Percentiles rank a stretch among this genome's conserved stretches.
Conservation (phyloP, 331 rosid species). For the Rhamnella rubrinervis region DNA sequence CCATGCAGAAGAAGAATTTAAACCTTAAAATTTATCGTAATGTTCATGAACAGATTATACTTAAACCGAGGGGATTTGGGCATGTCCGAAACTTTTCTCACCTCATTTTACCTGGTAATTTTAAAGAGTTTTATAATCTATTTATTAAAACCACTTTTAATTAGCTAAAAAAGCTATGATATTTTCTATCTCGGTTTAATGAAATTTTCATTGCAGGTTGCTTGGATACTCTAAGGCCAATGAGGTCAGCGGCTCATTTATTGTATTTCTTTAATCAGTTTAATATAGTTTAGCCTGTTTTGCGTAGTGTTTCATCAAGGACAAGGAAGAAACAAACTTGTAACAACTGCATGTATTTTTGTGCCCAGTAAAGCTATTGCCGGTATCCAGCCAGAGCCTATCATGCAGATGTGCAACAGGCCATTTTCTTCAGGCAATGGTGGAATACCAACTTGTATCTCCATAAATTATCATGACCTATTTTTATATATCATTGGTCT, state of each 20-base stretch:
- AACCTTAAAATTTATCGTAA: not conserved
- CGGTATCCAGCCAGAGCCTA: slow-evolving; percentile 25
- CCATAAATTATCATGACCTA: slow-evolving; percentile 12
- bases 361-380: slow-evolving; percentile 39
- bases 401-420: slow-evolving; percentile 52
- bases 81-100: slow-evolving; percentile 40
- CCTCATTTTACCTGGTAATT: slow-evolving; percentile 45
- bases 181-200: not conserved
- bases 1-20: not conserved
- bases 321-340: not conserved
- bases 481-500: not conserved
- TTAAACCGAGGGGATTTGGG: slow-evolving; percentile 38
- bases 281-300: not conserved
- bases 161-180: not conserved
- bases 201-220: slow-evolving; percentile 41
- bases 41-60: slow-evolving; percentile 40
- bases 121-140: not conserved
- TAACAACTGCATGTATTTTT: not conserved
- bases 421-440: slow-evolving; percentile 77
- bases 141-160: not conserved
- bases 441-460: slow-evolving; percentile 28
- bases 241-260: slow-evolving; percentile 46
- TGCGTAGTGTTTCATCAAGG: not conserved
- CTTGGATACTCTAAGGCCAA: slow-evolving; percentile 32
- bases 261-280: not conserved